Base-by-base conservation (phyloP, 352 stramenopile species). In the Phytophthora pisi region DNA sequence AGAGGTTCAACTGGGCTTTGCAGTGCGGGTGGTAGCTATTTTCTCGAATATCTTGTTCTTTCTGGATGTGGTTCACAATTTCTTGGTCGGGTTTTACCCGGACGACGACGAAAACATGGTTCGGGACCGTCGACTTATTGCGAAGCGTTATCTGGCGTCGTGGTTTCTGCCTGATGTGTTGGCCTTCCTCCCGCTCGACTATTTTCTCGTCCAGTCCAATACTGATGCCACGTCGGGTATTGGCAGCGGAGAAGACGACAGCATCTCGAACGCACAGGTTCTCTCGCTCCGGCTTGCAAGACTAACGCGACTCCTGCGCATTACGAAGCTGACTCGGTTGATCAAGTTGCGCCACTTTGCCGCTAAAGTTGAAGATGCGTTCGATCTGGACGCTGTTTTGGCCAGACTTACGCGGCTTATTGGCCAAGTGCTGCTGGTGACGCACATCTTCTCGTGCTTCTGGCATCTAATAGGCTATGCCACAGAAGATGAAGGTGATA, bases 361-460 rank as follows among this genome's bases (percentile, higher is more conserved):
- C 1, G 79, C 89, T 51, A 91, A 94, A 61, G 60, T 92, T 6
- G 86, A 94, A 47, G 84, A 92, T 51, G 65, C 68, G 3, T 65
- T 93, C 15, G 83, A 90, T 36, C 61, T 92, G 9, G 81, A 94
- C 66, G 79, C 80, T 15, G 84, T 88, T 5, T 47, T 92, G 34
- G 76, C 82, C 6, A 80, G 89, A 2, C 68, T 96, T 38, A 82
- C 85, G 1, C 66, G 75, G 20, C 67, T 95, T 7, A 86, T 91
- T 10, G 77, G 86, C 5, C 75, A 90, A 50, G 86, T 92, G 5
- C 46, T 95, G 26, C 64, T 96, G 0, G 61, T 94, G 1, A 81
- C 86, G 4, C 89, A 96, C 51, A 58, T 95, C 24, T 73, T 95
- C 11, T 67, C 86, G 8, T 95, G 88, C 40, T 88, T 96, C 46